Evolutionary conservation across 2,329 filamentous ascomycete genomes (phyloP).

Genomic region (Aureobasidium sp.): DNA sequence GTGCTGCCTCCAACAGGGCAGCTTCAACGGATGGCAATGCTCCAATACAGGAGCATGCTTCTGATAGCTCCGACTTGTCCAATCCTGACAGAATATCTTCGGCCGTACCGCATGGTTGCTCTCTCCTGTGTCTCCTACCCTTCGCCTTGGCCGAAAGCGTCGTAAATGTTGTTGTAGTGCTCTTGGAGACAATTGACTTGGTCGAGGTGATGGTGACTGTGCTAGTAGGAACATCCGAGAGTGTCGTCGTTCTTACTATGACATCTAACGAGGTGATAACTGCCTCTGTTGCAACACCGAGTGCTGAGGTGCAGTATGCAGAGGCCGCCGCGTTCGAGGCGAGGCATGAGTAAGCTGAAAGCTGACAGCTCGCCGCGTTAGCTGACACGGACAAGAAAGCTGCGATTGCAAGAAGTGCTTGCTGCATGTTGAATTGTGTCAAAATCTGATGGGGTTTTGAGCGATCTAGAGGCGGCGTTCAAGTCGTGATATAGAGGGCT

Average conservation of each 20-base stretch:
- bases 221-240: neutral
- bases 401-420: neutral
- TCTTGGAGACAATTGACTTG: neutral
- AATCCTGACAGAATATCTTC: neutral
- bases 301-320: conserved; percentile 9
- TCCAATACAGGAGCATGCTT: conserved; percentile 11
- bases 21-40: neutral
- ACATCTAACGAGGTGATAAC: neutral
- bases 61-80: neutral
- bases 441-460: neutral
- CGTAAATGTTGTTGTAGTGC: neutral
- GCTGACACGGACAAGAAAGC: neutral
- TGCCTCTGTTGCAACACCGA: neutral
- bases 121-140: neutral
- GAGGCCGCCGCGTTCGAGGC: conserved; percentile 4
- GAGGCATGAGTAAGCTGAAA: conserved; percentile 8
- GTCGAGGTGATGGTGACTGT: neutral
- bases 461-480: neutral
- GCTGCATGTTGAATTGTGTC: neutral
- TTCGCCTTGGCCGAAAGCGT: neutral
- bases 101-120: neutral
- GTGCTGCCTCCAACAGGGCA: neutral
- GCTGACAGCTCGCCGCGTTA: conserved; percentile 6
- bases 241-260: neutral
- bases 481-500: neutral